Evolutionary conservation across 2,329 filamentous ascomycete species (phyloP).

Genomic region (Penicillium sp.): DNA sequence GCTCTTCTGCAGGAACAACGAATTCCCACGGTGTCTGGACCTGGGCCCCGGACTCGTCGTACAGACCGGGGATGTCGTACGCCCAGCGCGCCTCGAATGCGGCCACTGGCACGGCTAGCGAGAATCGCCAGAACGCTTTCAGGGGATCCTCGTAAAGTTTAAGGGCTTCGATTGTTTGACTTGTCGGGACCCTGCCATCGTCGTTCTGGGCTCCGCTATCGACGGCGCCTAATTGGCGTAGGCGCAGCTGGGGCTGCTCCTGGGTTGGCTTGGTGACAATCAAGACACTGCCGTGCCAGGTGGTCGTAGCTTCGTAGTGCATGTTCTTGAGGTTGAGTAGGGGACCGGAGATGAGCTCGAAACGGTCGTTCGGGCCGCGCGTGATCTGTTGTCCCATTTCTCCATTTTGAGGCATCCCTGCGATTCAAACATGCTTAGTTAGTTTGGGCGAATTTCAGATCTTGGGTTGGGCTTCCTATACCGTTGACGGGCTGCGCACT

Average conservation of each 20-base stretch:
- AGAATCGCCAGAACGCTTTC: conserved; percentile 61
- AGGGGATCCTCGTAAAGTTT: conserved; percentile 60
- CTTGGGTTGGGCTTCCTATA: not conserved
- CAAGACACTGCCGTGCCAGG: conserved; percentile 82
- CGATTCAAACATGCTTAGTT: conserved; percentile 2
- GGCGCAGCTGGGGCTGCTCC: conserved; percentile 58
- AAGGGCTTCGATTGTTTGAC: conserved; percentile 41
- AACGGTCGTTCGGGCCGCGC: conserved; percentile 20
- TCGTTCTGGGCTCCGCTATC: conserved; percentile 22
- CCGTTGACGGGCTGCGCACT: conserved; percentile 18
- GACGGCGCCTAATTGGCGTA: conserved; percentile 37
- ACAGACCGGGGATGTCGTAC: conserved; percentile 69
- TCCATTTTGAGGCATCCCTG: conserved; percentile 25
- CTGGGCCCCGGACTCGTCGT: conserved; percentile 58
- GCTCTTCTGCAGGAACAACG: conserved; percentile 56
- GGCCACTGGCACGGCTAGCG: conserved; percentile 63
- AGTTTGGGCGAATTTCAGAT: not conserved
- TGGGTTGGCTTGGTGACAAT: conserved; percentile 74
- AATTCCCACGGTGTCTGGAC: conserved; percentile 54
- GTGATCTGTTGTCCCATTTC: conserved; percentile 11
- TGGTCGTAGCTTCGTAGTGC: conserved; percentile 35
- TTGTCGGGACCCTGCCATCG: conserved; percentile 8
- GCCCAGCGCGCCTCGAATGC: conserved; percentile 73
- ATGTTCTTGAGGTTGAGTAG: conserved; percentile 50
- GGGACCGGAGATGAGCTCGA: conserved; percentile 49